These are phyloP conservation scores for Phytophthora podocarpi DNA, from an alignment of 352 stramenopile species.

Conservation along the genomic window DNA sequence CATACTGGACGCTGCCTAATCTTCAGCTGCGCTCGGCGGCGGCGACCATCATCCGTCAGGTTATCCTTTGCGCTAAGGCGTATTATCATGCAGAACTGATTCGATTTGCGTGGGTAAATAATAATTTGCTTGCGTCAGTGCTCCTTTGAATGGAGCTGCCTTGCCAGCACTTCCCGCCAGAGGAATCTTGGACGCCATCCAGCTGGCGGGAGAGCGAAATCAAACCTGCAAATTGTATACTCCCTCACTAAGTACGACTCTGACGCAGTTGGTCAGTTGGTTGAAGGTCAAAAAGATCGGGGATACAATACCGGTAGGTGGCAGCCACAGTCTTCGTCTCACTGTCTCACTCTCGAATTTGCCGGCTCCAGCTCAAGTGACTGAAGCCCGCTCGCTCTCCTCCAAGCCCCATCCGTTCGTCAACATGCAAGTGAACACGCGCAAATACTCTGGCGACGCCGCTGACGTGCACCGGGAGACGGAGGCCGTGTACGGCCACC, in stretches of 20 bases:
- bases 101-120: neutral
- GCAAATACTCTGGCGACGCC: conserved; percentile 38
- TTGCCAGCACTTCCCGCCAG: neutral
- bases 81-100: too few species aligned
- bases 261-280: neutral
- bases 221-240: conserved; percentile 15
- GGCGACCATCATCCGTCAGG: conserved; percentile 6
- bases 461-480: conserved; percentile 36
- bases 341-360: conserved; percentile 34
- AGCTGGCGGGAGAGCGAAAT: neutral
- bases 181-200: neutral
- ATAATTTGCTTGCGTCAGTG: neutral
- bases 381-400: neutral
- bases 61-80: too few species aligned
- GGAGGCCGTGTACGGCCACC: conserved; percentile 82
- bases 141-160: too few species aligned
- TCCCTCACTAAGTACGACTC: conserved; percentile 17
- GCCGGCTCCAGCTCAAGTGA: conserved; percentile 14
- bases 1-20: conserved; percentile 6
- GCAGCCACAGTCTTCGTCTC: neutral
- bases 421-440: conserved; percentile 51
- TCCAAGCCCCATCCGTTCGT: too few species aligned
- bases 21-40: neutral
- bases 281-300: conserved; percentile 34
- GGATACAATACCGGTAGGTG: neutral